These are phyloP conservation scores for Leptographium galeiforme DNA, from an alignment of 2,329 filamentous ascomycete genomes.

Conservation along the genomic window DNA sequence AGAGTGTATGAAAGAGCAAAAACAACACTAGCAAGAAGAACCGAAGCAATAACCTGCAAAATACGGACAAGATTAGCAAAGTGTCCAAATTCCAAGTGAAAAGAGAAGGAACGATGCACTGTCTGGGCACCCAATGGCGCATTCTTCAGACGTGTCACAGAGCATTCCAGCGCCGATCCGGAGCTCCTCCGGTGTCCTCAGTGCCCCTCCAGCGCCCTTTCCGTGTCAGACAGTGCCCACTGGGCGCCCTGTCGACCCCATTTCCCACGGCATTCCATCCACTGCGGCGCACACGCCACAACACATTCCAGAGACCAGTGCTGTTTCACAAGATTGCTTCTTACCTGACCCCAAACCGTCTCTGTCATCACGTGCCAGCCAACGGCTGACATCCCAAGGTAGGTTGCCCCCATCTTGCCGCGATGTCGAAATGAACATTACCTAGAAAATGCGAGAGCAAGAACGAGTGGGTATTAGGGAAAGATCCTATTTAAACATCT, in stretches of 20 bases:
- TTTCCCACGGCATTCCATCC: too few relatives aligned
- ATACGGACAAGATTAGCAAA: not conserved
- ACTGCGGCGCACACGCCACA: too few relatives aligned
- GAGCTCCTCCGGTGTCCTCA: too few relatives aligned
- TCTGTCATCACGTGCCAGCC: conserved; percentile 8
- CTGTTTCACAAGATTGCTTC: not conserved
- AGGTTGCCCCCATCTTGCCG: conserved; percentile 5
- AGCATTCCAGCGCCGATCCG: too few relatives aligned
- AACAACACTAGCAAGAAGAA: conserved; percentile 2
- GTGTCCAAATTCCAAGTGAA: too few relatives aligned
- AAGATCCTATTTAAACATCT: not conserved
- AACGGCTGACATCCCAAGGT: conserved; percentile 8
- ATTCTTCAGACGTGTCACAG: too few relatives aligned
- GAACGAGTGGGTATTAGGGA: not conserved
- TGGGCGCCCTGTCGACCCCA: too few relatives aligned
- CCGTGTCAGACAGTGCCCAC: too few relatives aligned
- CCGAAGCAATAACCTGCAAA: not conserved
- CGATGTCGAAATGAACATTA: not conserved
- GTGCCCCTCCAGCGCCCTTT: too few relatives aligned
- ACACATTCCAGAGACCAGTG: not conserved
- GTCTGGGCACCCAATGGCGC: too few relatives aligned
- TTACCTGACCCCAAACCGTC: conserved; percentile 6
- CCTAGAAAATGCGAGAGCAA: not conserved
- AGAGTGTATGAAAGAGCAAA: conserved; percentile 1
- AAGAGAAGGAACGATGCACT: too few relatives aligned